Conservation (phyloP, 192 early-diverging fungal genomes). For the Kappamyces sp. region DNA sequence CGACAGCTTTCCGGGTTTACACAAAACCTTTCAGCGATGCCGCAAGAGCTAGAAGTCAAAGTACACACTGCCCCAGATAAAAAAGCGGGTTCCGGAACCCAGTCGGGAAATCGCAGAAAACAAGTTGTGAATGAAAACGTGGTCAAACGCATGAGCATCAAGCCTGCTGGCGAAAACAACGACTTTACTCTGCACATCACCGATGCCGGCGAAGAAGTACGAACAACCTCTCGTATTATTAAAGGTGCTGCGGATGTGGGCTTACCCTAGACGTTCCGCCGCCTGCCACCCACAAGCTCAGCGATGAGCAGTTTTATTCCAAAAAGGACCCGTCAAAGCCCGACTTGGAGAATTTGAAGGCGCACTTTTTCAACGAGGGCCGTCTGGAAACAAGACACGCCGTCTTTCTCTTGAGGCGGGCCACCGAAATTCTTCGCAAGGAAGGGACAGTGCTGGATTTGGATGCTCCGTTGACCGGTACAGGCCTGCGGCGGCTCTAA, state of each 20-base stretch:
- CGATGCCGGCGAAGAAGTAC: slow-evolving; percentile 68
- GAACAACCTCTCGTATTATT: slow-evolving; percentile 65
- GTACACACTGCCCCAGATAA: too few relatives aligned
- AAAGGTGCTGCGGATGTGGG: slow-evolving; percentile 54
- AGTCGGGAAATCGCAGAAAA: slow-evolving; percentile 8
- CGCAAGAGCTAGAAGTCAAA: too few relatives aligned
- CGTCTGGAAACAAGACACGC: slow-evolving; percentile 89
- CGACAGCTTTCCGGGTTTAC: too few relatives aligned
- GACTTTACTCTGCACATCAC: slow-evolving; percentile 72
- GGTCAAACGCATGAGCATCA: slow-evolving; percentile 9
- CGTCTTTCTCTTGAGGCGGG: slow-evolving; percentile 76
- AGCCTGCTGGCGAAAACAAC: slow-evolving; percentile 37
- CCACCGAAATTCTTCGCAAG: slow-evolving; percentile 69
- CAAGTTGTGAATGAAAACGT: slow-evolving; percentile 14
- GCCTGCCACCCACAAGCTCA: slow-evolving; percentile 49
- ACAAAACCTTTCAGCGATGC: too few relatives aligned
- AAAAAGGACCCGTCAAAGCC: slow-evolving; percentile 67
- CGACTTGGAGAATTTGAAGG: slow-evolving; percentile 76
- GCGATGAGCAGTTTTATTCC: slow-evolving; percentile 59
- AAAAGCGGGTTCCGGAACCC: too few relatives aligned
- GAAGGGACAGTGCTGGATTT: slow-evolving; percentile 86
- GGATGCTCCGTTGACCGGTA: slow-evolving; percentile 87
- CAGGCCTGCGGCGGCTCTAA: neutral
- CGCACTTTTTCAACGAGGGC: slow-evolving; percentile 90
- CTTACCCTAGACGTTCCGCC: slow-evolving; percentile 46